phyloP scores from a whole-genome alignment of 2,329 filamentous ascomycete species.

The Alternaria consortialis region DNA sequence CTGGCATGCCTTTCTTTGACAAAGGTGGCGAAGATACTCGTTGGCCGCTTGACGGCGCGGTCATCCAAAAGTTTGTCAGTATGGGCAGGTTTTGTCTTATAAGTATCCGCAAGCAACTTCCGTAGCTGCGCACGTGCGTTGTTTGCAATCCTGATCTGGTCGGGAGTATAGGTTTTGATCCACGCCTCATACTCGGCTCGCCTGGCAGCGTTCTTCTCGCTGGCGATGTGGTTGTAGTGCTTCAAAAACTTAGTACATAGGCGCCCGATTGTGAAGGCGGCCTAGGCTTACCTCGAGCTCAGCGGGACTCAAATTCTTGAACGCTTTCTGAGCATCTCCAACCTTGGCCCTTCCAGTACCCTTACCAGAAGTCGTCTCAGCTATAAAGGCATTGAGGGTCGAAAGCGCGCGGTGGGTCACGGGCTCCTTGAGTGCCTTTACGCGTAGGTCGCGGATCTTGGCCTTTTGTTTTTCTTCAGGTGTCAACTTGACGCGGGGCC shows the following conservation, averaged over 20 bases:
- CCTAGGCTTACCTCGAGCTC: conserved; percentile 46
- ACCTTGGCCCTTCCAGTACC: conserved; percentile 13
- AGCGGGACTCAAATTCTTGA: conserved; percentile 42
- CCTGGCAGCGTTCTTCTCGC: conserved; percentile 57
- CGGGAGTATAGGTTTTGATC: conserved; percentile 63
- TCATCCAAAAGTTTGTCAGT: conserved; percentile 60
- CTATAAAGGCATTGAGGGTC: conserved; percentile 40
- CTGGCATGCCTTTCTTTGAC: conserved; percentile 53
- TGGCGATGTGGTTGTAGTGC: conserved; percentile 63
- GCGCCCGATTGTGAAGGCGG: neutral
- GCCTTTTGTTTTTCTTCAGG: conserved; percentile 41
- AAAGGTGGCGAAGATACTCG: conserved; percentile 57
- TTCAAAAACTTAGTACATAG: conserved; percentile 40
- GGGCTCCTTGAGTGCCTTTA: conserved; percentile 51
- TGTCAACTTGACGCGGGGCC: conserved; percentile 33
- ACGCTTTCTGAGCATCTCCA: conserved; percentile 18
- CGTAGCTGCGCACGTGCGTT: conserved; percentile 58
- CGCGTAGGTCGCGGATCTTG: conserved; percentile 46
- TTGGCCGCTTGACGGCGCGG: conserved; percentile 59
- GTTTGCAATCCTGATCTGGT: conserved; percentile 68
- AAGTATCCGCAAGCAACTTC: conserved; percentile 20
- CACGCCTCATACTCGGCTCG: conserved; percentile 60
- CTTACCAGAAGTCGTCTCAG: conserved; percentile 23
- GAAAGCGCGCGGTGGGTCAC: neutral
- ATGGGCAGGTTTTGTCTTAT: conserved; percentile 16